Evolutionary conservation across 495 filamentous ascomycete species (phyloP), one percentile per base, ranked within the genome.

Genomic region (Lentithecium fluviatile): DNA sequence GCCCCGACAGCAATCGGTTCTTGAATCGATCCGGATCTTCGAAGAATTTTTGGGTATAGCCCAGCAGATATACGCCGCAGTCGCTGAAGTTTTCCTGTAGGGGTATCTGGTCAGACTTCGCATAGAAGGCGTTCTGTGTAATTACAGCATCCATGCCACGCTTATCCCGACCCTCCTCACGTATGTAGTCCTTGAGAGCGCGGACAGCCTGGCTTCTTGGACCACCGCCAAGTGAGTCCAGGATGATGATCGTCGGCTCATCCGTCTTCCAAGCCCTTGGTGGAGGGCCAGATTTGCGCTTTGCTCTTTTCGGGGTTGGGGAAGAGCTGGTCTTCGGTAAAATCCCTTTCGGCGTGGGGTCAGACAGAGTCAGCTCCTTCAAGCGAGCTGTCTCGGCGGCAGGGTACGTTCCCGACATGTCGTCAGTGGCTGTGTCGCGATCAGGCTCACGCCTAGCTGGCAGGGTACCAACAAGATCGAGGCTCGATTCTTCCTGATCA

Each of bases 61-160:
- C 87, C 10, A 97, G 73, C 8, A 97, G 74, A 70, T 85, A 97
- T 1, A 96, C 71, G 2, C 94, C 94, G 69, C 94, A 98, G 71
- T 98, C 94, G 42, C 82, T 91, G 68, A 77, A 88, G 63, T 97
- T 98, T 13, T 82, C 75, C 72, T 98, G 94, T 51, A 82, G 69
- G 1, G 95, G 94, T 19, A 95, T 85, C 11, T 60, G 54, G 11
- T 26, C 21, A 26, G 75, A 73, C 45, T 79, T 83, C 21, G 84
- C 89, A 57, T 80, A 89, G 73, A 88, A 84, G 23, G 87, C 87
- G 64, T 85, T 74, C 0, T 74, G 56, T 2, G 74, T 75, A 21
- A 66, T 64, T 1, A 80, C 71, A 21, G 89, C 80, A 19, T 85
- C 76, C 46, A 89, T 75, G 32, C 74, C 79, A 40, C 80, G 81